phyloP scores from a whole-genome alignment of 352 stramenopile species.

The Globisporangium orthogonon region DNA sequence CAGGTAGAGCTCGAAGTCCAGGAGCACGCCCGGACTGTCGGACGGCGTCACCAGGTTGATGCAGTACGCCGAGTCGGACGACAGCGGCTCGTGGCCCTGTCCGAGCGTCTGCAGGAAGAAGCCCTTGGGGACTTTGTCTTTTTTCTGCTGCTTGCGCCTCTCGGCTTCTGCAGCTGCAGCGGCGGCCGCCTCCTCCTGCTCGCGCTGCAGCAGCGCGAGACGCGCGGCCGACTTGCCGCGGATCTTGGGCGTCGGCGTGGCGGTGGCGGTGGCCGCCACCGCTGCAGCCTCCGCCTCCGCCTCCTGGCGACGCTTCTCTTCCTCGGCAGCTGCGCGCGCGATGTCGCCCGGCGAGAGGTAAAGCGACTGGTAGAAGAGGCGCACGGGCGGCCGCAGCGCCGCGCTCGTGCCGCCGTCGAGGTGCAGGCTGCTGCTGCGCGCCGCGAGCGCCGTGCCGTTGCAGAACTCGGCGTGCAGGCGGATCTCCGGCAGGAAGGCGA shows the following conservation, averaged over 20 bases:
- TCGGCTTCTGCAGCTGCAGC: constrained; percentile 1
- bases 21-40: constrained; percentile 47
- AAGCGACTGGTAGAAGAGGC: constrained; percentile 71
- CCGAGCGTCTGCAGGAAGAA: constrained; percentile 72
- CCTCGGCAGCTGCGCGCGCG: constrained; percentile 31
- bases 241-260: constrained; percentile 17
- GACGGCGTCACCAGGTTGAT: constrained; percentile 70
- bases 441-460: constrained; percentile 41
- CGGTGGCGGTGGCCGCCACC: constrained; percentile 9
- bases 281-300: constrained; percentile 13
- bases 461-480: constrained; percentile 55
- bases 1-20: constrained; percentile 73
- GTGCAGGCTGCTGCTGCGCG: constrained; percentile 21
- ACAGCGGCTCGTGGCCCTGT: constrained; percentile 64
- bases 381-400: constrained; percentile 54
- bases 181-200: constrained; percentile 6
- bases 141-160: constrained; percentile 15
- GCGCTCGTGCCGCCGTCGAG: constrained; percentile 31
- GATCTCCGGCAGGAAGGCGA: constrained; percentile 63
- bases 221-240: constrained; percentile 1
- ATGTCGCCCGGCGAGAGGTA: constrained; percentile 63
- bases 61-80: constrained; percentile 54
- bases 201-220: constrained; percentile 2
- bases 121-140: constrained; percentile 28
- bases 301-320: constrained; percentile 29